Evolutionary conservation across 176 grass and related monocot genomes (phyloP).

Genomic region (Aegilops longissima): DNA sequence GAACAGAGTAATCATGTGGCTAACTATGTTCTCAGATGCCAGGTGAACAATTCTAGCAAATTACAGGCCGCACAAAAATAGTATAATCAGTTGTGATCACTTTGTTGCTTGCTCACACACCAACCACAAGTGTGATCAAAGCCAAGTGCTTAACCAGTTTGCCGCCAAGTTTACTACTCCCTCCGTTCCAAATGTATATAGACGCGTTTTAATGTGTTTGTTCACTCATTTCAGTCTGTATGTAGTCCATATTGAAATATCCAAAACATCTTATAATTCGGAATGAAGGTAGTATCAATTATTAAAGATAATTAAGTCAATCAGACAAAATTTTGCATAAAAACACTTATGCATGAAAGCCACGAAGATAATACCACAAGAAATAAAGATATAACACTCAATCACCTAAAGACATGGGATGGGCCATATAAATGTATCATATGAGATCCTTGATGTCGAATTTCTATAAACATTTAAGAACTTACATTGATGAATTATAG

Average conservation of each 20-base stretch:
- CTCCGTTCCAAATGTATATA: too few species aligned
- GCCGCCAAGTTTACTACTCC: not conserved
- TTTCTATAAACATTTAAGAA: not conserved
- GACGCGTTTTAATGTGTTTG: too few species aligned
- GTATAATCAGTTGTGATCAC: not conserved
- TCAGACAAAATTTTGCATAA: not conserved
- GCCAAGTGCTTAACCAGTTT: conserved; percentile 5
- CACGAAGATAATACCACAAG: not conserved
- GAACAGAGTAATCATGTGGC: not conserved
- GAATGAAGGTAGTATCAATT: not conserved
- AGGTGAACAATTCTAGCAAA: not conserved
- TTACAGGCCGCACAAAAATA: not conserved
- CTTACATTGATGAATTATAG: not conserved
- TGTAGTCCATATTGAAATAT: too few species aligned
- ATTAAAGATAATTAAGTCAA: not conserved
- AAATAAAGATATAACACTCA: not conserved
- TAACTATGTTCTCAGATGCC: not conserved
- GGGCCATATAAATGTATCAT: not conserved
- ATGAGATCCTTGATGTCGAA: not conserved
- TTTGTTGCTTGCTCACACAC: not conserved
- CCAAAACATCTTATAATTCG: too few species aligned
- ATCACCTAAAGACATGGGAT: not conserved
- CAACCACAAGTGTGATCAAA: not conserved
- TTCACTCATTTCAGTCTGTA: too few species aligned
- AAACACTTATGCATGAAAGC: not conserved